A percentile compares a stretch with the other conserved stretches of the same genome.
Evolutionary conservation across 768 basidiomycete genomes (phyloP).

Genomic region (Kwoniella heveanensis): DNA sequence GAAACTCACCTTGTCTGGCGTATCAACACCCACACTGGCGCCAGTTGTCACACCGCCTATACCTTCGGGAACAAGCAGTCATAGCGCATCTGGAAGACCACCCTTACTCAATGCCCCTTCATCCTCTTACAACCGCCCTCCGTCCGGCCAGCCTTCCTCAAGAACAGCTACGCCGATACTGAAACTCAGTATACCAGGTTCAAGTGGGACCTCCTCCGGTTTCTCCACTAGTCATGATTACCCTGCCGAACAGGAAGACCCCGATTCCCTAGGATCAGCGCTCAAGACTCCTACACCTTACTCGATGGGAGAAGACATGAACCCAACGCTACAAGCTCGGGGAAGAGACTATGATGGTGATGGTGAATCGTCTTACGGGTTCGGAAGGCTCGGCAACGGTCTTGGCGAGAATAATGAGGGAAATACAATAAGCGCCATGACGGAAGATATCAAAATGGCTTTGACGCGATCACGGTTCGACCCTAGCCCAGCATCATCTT

Average conservation of each 20-base stretch:
- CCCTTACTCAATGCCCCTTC: constrained; percentile 37
- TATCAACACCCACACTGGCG: constrained; percentile 30
- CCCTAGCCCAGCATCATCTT: constrained; percentile 22
- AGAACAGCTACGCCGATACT: constrained; percentile 19
- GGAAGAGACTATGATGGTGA: constrained; percentile 38
- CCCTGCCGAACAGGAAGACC: constrained; percentile 10
- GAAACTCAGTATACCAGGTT: constrained; percentile 39
- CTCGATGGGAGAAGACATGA: constrained; percentile 36
- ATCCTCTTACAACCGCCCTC: constrained; percentile 4
- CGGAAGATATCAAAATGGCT: constrained; percentile 38
- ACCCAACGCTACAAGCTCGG: constrained; percentile 42
- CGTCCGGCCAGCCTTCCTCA: background rate
- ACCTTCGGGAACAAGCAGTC: constrained; percentile 13
- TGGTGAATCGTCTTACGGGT: constrained; percentile 47
- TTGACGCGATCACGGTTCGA: constrained; percentile 37
- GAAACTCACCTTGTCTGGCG: constrained; percentile 45
- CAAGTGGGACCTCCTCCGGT: constrained; percentile 9
- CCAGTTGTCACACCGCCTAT: background rate
- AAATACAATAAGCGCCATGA: constrained; percentile 38
- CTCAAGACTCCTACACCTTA: constrained; percentile 25
- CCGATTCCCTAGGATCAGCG: constrained; percentile 29
- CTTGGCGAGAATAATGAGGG: constrained; percentile 4
- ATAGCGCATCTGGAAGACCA: constrained; percentile 20
- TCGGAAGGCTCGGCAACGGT: constrained; percentile 33
- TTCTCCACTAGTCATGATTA: constrained; percentile 30